Evolutionary conservation across 306 rosid species (phyloP), one percentile per base, ranked within the genome.

Genomic region (Inga leiocalycina): DNA sequence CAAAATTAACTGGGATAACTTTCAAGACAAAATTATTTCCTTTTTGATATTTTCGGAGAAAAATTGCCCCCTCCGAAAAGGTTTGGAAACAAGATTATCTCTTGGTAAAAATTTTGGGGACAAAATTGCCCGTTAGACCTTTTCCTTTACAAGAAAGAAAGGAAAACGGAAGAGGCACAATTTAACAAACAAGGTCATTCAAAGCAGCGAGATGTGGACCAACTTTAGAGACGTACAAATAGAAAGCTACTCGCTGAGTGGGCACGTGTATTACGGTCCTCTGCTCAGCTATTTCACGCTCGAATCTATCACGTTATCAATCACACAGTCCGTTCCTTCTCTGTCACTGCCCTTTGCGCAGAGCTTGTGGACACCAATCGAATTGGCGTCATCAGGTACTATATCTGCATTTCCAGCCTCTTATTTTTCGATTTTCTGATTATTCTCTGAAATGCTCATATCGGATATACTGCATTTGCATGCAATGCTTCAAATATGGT

Each of bases 311-410:
- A 77, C 20, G 81, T 27, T 8, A 61, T 27, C 39, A 27, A 30
- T 34, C 6, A 10, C 32, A 27, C 13, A 16, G 65, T 37, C 30
- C 27, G 14, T 10, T 35, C 6, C 9, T 16, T 34, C 56, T 22
- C 57, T 34, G 39, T 64, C 51, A 20, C 74, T 70, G 14, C 75
- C 75, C 35, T 20, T 69, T 41, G 19, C 37, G 71, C 39, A 41
- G 41, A 59, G 41, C 43, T 24, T n/a, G 81, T 24, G 80, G 80
- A 22, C 79, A 39, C 69, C 68, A 37, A n/a, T 51, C 15, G 78
- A 19, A 6, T 51, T 56, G 56, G 39, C n/a, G 41, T 76, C 70
- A 76, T 78, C 81, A 43, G 59, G 81, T 44, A 27, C 44, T 45
- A n/a, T 9, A 32, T 46, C 27, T n/a, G 11, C 64, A n/a, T 57